A percentile compares a stretch with the other conserved stretches of the same genome.
Evolutionary conservation across 148 eudicot genomes (phyloP).

Genomic region (Silene uniflora): DNA sequence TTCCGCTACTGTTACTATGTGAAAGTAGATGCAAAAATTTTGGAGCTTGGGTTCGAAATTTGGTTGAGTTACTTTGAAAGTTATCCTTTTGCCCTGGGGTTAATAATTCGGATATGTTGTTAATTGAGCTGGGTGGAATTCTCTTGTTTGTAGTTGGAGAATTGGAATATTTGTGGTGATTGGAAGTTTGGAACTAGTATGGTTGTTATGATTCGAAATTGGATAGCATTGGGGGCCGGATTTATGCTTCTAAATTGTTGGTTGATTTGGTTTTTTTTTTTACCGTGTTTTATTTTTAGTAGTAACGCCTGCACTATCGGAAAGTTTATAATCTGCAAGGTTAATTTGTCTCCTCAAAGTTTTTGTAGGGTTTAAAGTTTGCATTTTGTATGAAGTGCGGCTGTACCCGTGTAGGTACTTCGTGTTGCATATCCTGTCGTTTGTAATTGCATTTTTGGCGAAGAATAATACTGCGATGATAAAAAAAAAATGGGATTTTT

Average conservation of each 20-base stretch:
- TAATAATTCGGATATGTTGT: not conserved
- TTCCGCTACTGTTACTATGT: not conserved
- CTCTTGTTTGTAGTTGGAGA: not conserved
- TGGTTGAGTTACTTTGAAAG: not conserved
- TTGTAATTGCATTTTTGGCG: too few relatives aligned
- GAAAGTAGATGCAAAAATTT: too few relatives aligned
- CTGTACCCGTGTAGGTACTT: not conserved
- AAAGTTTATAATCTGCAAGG: not conserved
- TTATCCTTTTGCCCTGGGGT: too few relatives aligned
- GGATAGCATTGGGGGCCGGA: too few relatives aligned
- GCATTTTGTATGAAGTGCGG: not conserved
- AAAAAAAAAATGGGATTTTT: not conserved
- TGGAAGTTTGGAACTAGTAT: too few relatives aligned
- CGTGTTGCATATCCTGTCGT: not conserved
- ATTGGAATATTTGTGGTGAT: not conserved
- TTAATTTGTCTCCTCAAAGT: not conserved
- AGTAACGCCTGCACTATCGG: too few relatives aligned
- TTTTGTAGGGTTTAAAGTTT: constrained; percentile 1
- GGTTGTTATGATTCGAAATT: not conserved
- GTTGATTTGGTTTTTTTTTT: too few relatives aligned
- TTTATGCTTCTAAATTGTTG: too few relatives aligned
- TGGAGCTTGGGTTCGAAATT: too few relatives aligned
- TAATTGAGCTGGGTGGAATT: not conserved
- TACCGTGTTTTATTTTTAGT: too few relatives aligned
- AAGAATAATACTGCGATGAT: not conserved